phyloP scores from a whole-genome alignment of 345 rosid genomes.

The Rhizophora apiculata region DNA sequence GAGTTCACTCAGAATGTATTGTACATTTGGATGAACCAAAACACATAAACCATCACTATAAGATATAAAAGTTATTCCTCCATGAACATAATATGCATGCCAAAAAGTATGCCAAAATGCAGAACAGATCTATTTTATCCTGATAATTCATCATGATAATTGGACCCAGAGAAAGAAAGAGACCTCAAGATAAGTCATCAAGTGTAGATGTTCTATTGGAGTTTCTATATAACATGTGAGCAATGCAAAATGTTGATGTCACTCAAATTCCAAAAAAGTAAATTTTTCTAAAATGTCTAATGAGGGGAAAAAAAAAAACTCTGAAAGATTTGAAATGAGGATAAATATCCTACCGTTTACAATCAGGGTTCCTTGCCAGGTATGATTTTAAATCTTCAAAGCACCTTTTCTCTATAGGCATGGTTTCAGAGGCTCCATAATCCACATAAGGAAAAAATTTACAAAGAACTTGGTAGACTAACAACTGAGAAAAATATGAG shows the following conservation, averaged over 20 bases:
- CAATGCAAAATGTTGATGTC: background rate
- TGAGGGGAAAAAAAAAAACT: no score
- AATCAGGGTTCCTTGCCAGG: slow-evolving; percentile 76
- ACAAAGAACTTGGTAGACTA: slow-evolving; percentile 78
- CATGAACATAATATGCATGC: no score
- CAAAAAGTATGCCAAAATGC: no score
- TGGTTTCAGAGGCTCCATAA: slow-evolving; percentile 31
- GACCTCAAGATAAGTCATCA: background rate
- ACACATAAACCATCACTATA: no score
- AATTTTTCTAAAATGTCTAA: background rate
- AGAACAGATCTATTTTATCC: no score
- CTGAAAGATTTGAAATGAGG: background rate
- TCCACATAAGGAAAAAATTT: slow-evolving; percentile 48
- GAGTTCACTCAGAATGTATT: no score
- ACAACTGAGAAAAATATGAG: slow-evolving; percentile 48
- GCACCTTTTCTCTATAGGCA: slow-evolving; percentile 64
- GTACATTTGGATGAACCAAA: no score
- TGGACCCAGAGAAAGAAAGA: background rate
- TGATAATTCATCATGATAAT: background rate
- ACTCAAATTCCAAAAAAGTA: background rate
- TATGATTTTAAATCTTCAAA: slow-evolving; percentile 73
- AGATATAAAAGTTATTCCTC: no score
- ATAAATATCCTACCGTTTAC: slow-evolving; percentile 54
- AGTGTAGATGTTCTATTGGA: background rate
- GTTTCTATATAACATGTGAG: background rate